A percentile compares a stretch with the other conserved stretches of the same genome.
These are phyloP conservation scores for Amauroascus verrucosus DNA, from an alignment of 2,329 filamentous ascomycete species.

Conservation along the genomic window DNA sequence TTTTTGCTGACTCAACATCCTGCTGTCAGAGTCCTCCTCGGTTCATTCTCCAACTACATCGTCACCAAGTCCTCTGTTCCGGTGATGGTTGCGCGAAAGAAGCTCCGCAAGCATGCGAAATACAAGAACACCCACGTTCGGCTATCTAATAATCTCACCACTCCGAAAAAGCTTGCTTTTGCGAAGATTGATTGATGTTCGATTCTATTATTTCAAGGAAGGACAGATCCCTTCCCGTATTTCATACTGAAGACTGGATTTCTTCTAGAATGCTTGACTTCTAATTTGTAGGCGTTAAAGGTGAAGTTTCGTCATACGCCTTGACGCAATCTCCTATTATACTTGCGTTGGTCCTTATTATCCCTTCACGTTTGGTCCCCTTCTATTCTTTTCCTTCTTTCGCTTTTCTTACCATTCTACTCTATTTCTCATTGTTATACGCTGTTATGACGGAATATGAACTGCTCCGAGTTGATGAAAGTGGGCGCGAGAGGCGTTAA, in stretches of 20 bases:
- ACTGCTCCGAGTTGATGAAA: not conserved
- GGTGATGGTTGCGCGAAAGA: constrained; percentile 94
- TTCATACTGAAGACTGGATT: not conserved
- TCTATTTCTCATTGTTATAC: not conserved
- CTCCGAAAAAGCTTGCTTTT: constrained; percentile 57
- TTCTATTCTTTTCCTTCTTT: not conserved
- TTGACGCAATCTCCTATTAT: not conserved
- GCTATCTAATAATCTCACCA: constrained; percentile 71
- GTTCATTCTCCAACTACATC: constrained; percentile 94
- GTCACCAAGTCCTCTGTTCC: constrained; percentile 94
- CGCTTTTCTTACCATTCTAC: not conserved
- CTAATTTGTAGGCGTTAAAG: not conserved
- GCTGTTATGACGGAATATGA: not conserved
- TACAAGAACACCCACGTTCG: constrained; percentile 60
- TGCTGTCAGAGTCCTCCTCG: constrained; percentile 65
- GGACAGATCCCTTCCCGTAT: not conserved
- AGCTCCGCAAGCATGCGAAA: constrained; percentile 75
- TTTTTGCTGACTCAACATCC: not conserved
- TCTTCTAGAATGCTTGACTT: not conserved
- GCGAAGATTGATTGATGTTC: constrained; percentile 59
- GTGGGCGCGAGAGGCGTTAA: not conserved
- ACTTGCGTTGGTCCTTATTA: not conserved
- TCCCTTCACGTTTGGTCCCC: not conserved
- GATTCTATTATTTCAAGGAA: not conserved
- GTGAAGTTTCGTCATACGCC: not conserved